phyloP scores from a whole-genome alignment of 371 early-diverging fungal species.

The Zychaea mexicana region DNA sequence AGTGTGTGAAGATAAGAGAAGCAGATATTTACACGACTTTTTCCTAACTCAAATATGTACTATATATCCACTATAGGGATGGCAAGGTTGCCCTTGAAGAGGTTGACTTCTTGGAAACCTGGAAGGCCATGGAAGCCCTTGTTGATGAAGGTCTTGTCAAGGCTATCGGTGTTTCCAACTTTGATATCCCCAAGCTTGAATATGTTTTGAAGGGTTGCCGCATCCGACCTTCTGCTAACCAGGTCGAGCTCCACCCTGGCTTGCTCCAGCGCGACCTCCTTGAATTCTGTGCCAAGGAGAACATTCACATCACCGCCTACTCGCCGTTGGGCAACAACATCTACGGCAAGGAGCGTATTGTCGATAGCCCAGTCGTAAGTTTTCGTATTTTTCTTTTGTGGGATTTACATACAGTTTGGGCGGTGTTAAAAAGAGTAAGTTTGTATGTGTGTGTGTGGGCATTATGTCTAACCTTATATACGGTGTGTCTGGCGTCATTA shows the following conservation, averaged over 20 bases:
- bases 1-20: background rate
- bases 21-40: background rate
- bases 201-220: constrained; percentile 51
- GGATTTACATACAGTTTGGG: constrained; percentile 79
- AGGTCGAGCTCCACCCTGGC: constrained; percentile 65
- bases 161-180: constrained; percentile 80
- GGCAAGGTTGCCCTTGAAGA: constrained; percentile 42
- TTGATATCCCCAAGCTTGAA: constrained; percentile 54
- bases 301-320: constrained; percentile 42
- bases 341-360: constrained; percentile 73
- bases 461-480: no score
- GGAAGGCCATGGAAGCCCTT: constrained; percentile 79
- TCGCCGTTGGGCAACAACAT: constrained; percentile 59
- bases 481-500: no score
- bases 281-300: constrained; percentile 34
- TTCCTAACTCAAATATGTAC: background rate
- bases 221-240: constrained; percentile 69
- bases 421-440: constrained; percentile 27
- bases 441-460: no score
- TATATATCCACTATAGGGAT: constrained; percentile 16
- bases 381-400: constrained; percentile 43
- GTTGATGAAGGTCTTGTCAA: constrained; percentile 53
- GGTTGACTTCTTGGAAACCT: constrained; percentile 58
- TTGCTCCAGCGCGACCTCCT: constrained; percentile 48
- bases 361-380: constrained; percentile 63